Conservation (phyloP, 2,329 filamentous ascomycete species). For the Pseudonectria buxi region DNA sequence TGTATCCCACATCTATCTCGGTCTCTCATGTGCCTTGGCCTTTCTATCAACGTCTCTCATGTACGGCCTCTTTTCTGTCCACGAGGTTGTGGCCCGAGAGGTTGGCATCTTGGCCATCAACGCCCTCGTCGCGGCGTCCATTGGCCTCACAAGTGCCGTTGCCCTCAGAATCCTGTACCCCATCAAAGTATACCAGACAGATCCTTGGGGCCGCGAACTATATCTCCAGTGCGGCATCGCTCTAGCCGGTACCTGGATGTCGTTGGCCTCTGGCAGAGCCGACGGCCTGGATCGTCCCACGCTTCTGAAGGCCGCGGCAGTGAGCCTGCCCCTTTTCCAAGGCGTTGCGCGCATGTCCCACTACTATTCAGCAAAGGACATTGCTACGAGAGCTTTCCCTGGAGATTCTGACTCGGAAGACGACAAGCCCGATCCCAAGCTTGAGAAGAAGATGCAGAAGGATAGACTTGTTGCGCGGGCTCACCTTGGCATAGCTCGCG, state of each 20-base stretch:
- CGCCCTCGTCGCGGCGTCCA: slow-evolving; percentile 6
- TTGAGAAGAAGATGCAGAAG: slow-evolving; percentile 2
- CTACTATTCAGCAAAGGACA: slow-evolving; percentile 11
- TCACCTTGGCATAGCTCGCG: slow-evolving; percentile 6
- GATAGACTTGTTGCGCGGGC: neutral
- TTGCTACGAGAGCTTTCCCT: neutral
- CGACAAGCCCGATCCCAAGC: slow-evolving; percentile 3
- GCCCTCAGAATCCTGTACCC: slow-evolving; percentile 3
- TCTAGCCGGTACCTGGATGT: slow-evolving; percentile 1
- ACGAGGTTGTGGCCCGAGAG: slow-evolving; percentile 4
- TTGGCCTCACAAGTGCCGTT: slow-evolving; percentile 13
- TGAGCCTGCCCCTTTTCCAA: slow-evolving; percentile 15
- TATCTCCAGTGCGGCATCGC: slow-evolving; percentile 12
- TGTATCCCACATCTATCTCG: slow-evolving; percentile 13
- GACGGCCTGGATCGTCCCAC: slow-evolving; percentile 1
- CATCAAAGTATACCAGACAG: slow-evolving; percentile 1
- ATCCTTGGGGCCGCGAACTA: slow-evolving; percentile 14
- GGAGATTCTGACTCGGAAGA: neutral
- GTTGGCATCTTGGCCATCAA: slow-evolving; percentile 5
- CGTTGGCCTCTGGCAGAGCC: neutral
- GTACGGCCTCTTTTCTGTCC: slow-evolving; percentile 13
- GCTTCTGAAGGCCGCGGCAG: slow-evolving; percentile 9
- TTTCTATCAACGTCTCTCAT: slow-evolving; percentile 12
- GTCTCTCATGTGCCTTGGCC: slow-evolving; percentile 6
- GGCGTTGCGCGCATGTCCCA: slow-evolving; percentile 11